Evolutionary conservation across 2,329 filamentous ascomycete species (phyloP), one percentile per base, ranked within the genome.

Genomic region (Diplocarpon rosae): DNA sequence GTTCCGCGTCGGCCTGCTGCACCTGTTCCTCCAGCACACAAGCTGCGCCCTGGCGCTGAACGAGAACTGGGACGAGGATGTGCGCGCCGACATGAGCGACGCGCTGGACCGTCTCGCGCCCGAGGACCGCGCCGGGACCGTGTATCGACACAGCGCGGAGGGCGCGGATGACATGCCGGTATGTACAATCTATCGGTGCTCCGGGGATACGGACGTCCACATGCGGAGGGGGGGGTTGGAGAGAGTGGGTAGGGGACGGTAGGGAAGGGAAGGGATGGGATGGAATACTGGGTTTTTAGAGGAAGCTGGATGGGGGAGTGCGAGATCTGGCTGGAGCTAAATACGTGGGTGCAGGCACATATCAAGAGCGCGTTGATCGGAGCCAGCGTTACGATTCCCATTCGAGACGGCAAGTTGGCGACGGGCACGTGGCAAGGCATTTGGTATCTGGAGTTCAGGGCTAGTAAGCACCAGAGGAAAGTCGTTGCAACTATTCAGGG

Each of bases 21-120:
- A 95, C 63, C 73, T 98, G 37, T 98, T 96, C 64, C 74, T 96
- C 43, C 90, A 98, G 67, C 92, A 98, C 67, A 98, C 92, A 5
- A 87, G 80, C 59, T 95, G 88, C 66, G 92, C 85, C 11, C 72
- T 98, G 42, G 85, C 78, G 48, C 69, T 98, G 57, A 98, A 98
- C 62, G 92, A 98, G 73, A 96, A 96, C 68, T 82, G 76, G 65
- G 86, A 89, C 61, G 64, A 65, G 37, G 86, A 93, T 66, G 92
- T 98, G n/a, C 76, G 88, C 47, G 75, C 75, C 33, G 88, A 98
- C 65, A 60, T 96, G 90, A 87, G 78, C 60, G 87, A 95, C 68
- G 87, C 90, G 37, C 70, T 98, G 53, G 90, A 98, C 65, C 73
- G 88, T 36, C 84, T 98, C 58, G 92, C 83, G 34, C 88, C 89